phyloP scores from a whole-genome alignment of 306 rosid genomes.

The Gleditsia sinensis region DNA sequence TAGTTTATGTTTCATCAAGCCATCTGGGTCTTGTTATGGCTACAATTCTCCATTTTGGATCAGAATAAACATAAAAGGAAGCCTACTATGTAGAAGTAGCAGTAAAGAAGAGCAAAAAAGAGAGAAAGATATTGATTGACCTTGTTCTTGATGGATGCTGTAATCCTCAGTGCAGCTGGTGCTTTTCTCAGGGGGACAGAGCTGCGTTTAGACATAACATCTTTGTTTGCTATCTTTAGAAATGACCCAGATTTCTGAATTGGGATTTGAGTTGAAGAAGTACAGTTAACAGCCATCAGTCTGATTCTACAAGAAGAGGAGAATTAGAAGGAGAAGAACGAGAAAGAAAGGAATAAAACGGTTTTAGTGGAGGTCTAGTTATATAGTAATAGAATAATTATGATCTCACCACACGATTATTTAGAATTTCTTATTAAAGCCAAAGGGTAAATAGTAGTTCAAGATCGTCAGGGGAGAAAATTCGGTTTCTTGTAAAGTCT shows the following conservation, averaged over 20 bases:
- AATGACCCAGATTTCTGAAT: slow-evolving; percentile 53
- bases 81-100: neutral
- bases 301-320: slow-evolving; percentile 28
- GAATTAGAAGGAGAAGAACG: slow-evolving; percentile 12
- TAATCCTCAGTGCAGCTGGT: slow-evolving; percentile 46
- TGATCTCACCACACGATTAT: slow-evolving; percentile 3
- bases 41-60: neutral
- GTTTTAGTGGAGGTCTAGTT: slow-evolving; percentile 22
- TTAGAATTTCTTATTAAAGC: neutral
- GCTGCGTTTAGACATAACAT: slow-evolving; percentile 49
- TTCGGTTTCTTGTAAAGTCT: too few species aligned
- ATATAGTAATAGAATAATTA: slow-evolving; percentile 27
- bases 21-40: neutral
- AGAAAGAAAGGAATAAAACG: slow-evolving; percentile 8
- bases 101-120: neutral
- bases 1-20: neutral
- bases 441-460: too few species aligned
- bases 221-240: slow-evolving; percentile 45
- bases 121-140: slow-evolving; percentile 38
- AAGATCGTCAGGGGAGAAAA: too few species aligned
- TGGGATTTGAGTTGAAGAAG: slow-evolving; percentile 46
- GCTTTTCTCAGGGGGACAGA: slow-evolving; percentile 49
- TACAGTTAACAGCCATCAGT: slow-evolving; percentile 65
- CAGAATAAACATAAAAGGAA: slow-evolving; percentile 1
- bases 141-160: slow-evolving; percentile 74